Conservation (phyloP, 2,329 filamentous ascomycete species). For the Claviceps sp. region DNA sequence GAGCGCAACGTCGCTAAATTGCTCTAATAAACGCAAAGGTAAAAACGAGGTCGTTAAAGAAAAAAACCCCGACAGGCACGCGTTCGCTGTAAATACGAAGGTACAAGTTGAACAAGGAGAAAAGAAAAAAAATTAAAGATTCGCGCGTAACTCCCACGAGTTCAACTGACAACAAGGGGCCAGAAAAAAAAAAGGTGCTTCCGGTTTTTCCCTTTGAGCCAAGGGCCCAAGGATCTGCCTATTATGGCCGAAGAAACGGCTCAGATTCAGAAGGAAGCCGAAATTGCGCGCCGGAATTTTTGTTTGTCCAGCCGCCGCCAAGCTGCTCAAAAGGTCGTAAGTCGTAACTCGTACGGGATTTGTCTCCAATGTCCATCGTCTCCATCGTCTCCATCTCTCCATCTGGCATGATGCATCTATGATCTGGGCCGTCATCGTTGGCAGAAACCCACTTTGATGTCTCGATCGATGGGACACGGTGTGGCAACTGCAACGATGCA, state of each 20-base stretch:
- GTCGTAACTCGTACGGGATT: too few relatives aligned
- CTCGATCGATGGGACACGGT: too few relatives aligned
- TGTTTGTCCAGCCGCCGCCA: slow-evolving; percentile 1
- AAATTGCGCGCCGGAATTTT: slow-evolving; percentile 1
- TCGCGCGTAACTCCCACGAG: neutral
- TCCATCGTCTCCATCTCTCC: too few relatives aligned
- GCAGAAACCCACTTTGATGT: too few relatives aligned
- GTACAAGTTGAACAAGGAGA: too few relatives aligned
- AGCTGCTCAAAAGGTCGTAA: too few relatives aligned
- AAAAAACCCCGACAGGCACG: too few relatives aligned
- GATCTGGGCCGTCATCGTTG: too few relatives aligned
- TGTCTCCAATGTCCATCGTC: too few relatives aligned
- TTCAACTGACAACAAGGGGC: neutral
- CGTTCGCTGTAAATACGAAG: too few relatives aligned
- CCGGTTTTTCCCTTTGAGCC: neutral
- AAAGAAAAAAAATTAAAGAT: neutral
- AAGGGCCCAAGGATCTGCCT: neutral
- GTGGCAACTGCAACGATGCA: too few relatives aligned
- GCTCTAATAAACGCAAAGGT: neutral
- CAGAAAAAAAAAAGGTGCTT: neutral
- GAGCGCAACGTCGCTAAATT: neutral
- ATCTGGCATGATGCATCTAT: too few relatives aligned
- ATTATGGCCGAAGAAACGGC: neutral
- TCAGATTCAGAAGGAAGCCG: neutral
- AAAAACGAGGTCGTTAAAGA: neutral